These are phyloP conservation scores for Piper betle DNA, from an alignment of 164 flowering plant species.

Conservation along the genomic window DNA sequence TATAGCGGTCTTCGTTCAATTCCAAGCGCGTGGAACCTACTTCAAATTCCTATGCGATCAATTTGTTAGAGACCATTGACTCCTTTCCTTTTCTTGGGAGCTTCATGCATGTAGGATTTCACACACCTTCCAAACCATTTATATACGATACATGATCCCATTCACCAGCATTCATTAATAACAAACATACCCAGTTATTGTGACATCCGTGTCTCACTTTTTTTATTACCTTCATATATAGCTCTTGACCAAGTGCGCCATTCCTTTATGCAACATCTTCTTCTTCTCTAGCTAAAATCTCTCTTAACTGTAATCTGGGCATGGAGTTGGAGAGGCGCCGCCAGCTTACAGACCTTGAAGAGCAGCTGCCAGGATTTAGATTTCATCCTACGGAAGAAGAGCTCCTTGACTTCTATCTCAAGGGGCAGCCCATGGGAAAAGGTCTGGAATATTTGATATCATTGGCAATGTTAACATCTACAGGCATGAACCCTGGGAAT, in stretches of 20 bases:
- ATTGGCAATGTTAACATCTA: slow-evolving; percentile 75
- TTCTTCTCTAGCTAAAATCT: too few species aligned
- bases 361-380: slow-evolving; percentile 72
- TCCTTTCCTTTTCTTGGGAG: background rate
- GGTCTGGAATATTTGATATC: slow-evolving; percentile 24
- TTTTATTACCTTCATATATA: background rate
- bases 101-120: background rate
- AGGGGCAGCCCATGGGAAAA: slow-evolving; percentile 38
- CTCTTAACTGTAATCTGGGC: background rate
- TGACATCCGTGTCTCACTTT: too few species aligned
- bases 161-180: too few species aligned
- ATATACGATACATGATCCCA: too few species aligned
- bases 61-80: background rate
- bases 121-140: background rate
- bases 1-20: background rate
- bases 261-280: too few species aligned
- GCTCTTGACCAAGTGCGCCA: too few species aligned
- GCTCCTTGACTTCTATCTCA: slow-evolving; percentile 74
- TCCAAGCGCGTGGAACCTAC: slow-evolving; percentile 1
- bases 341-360: slow-evolving; percentile 16
- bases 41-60: background rate
- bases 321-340: slow-evolving; percentile 4
- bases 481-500: slow-evolving; percentile 61
- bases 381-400: slow-evolving; percentile 96
- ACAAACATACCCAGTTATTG: too few species aligned